A percentile compares a stretch with the other conserved stretches of the same genome.
phyloP scores from a whole-genome alignment of 2,329 filamentous ascomycete species.

The Verticillium nonalfalfae region DNA sequence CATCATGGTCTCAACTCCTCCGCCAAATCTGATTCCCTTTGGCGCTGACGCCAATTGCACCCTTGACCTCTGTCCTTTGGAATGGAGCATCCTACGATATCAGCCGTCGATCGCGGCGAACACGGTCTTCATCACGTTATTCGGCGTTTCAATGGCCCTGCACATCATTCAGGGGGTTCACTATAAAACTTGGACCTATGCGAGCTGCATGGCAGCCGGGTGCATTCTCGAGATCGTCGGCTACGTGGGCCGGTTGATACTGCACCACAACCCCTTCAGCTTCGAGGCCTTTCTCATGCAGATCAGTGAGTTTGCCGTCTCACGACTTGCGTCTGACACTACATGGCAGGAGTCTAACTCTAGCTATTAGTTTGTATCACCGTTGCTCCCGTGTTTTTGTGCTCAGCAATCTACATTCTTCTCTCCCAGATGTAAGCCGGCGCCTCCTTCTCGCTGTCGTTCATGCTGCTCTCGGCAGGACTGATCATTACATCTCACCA shows the following conservation, averaged over 20 bases:
- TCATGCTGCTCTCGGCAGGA: neutral
- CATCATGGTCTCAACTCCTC: neutral
- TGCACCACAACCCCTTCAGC: constrained; percentile 50
- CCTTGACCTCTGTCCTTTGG: constrained; percentile 35
- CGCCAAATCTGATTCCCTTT: constrained; percentile 18
- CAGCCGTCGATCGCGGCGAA: constrained; percentile 29
- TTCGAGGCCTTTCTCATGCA: constrained; percentile 57
- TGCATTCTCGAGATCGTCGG: constrained; percentile 54
- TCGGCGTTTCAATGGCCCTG: constrained; percentile 32
- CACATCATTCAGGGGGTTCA: constrained; percentile 34
- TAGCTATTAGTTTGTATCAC: constrained; percentile 27
- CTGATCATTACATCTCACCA: neutral
- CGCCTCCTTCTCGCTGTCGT: too few relatives aligned
- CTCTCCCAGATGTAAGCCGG: constrained; percentile 10
- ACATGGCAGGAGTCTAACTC: too few relatives aligned
- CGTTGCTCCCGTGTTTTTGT: constrained; percentile 19
- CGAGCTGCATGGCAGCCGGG: constrained; percentile 44
- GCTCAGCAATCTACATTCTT: constrained; percentile 20
- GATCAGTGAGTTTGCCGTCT: constrained; percentile 31
- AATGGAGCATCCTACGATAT: constrained; percentile 33
- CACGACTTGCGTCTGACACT: neutral
- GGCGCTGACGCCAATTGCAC: constrained; percentile 40
- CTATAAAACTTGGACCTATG: constrained; percentile 36
- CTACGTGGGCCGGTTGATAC: constrained; percentile 51
- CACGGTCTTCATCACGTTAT: constrained; percentile 28